Conservation (phyloP, 2,329 filamentous ascomycete genomes). For the Pseudocercospora macadamiae region DNA sequence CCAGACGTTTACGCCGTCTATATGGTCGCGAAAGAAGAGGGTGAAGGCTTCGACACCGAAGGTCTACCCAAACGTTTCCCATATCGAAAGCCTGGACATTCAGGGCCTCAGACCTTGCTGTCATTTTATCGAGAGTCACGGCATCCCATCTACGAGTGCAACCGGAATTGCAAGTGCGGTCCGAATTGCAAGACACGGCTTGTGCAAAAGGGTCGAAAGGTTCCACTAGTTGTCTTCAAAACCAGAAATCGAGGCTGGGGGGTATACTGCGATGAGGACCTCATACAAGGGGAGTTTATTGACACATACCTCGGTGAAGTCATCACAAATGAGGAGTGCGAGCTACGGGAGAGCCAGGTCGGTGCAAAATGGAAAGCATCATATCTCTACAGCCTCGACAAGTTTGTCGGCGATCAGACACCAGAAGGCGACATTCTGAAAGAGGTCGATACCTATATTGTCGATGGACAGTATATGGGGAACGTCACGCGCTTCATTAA, state of each 20-base stretch:
- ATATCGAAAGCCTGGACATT: conserved; percentile 52
- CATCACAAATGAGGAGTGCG: conserved; percentile 60
- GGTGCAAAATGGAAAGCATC: conserved; percentile 66
- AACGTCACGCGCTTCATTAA: conserved; percentile 82
- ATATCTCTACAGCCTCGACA: conserved; percentile 81
- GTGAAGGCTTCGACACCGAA: conserved; percentile 35
- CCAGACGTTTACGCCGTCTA: conserved; percentile 23
- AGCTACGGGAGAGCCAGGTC: conserved; percentile 57
- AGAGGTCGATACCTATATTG: conserved; percentile 47
- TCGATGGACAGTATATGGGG: conserved; percentile 73
- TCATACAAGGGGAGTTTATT: conserved; percentile 75
- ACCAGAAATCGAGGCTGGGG: conserved; percentile 78
- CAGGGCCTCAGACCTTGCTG: conserved; percentile 33
- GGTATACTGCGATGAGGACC: conserved; percentile 65
- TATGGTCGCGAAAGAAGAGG: conserved; percentile 27
- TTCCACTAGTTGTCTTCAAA: conserved; percentile 76
- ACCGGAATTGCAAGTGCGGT: conserved; percentile 69
- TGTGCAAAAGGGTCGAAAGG: conserved; percentile 71
- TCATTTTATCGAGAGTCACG: conserved; percentile 48
- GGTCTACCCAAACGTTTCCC: conserved; percentile 60
- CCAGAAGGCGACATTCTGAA: conserved; percentile 48
- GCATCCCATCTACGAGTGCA: conserved; percentile 76
- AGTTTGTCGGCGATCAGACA: conserved; percentile 56
- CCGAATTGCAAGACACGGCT: conserved; percentile 71
- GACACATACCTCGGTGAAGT: conserved; percentile 73